Evolutionary conservation across 2,329 filamentous ascomycete genomes (phyloP), one percentile per base, ranked within the genome.

Genomic region (Chaetomium globosum): DNA sequence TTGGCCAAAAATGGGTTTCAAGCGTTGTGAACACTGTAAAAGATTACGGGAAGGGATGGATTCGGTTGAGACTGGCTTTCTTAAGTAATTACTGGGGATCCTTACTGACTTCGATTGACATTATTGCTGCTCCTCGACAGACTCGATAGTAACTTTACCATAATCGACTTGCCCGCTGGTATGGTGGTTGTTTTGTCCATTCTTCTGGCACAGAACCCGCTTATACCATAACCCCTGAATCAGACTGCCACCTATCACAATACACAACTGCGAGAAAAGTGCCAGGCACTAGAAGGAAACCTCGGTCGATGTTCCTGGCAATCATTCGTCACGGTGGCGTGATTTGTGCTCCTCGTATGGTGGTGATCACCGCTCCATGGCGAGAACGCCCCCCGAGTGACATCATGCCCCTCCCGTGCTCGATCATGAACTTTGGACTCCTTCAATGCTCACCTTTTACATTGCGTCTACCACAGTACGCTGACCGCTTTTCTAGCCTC

Each of bases 321-420:
- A 19, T n/a, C n/a, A 54, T 36, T 53, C 28, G 51, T 16, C 13
- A 21, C 7, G 26, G 13, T 43, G 12, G 30, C 30, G 52, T 21
- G 39, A 36, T 46, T 21, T 5, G 19, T 10, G 4, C 28, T 9
- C 16, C 10, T 62, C 49, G 43, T 57, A 5, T 39, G 48, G 6
- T 36, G 33, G 6, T 36, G 33, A 64, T 64, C 48, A n/a, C 16
- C 43, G 6, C 3, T 39, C 36, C 16, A 64, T 64, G 62, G 56
- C 62, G 62, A 60, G 39, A 19, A 21, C 49, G 28, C 33, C 36
- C 49, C 23, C 23, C 36, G 23, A 39, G 57, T 64, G 62, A 64
- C 62, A 64, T 64, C 62, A 64, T 56, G 19, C n/a, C 46, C 46
- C n/a, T n/a, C 33, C 36, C 28, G 39, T 43, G 39, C 10, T 9